phyloP scores from a whole-genome alignment of 2,329 filamentous ascomycete species.

The Trichoderma aggressivum region DNA sequence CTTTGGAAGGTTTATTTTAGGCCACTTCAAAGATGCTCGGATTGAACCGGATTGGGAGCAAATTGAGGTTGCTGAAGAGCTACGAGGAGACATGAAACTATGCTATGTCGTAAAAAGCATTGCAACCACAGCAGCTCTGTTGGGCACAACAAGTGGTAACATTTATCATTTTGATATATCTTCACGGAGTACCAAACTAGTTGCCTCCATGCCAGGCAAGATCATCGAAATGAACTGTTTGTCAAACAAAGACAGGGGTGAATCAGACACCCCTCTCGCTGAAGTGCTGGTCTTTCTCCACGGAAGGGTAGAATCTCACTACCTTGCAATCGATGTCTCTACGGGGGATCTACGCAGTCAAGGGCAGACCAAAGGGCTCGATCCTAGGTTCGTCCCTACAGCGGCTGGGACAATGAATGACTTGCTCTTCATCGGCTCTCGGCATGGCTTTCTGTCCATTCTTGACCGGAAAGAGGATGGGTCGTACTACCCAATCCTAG shows the following conservation, averaged over 20 bases:
- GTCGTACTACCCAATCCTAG: slow-evolving; percentile 30
- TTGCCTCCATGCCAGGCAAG: slow-evolving; percentile 45
- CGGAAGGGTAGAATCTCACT: slow-evolving; percentile 41
- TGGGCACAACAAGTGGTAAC: slow-evolving; percentile 49
- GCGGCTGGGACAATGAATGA: slow-evolving; percentile 41
- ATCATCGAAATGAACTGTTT: slow-evolving; percentile 50
- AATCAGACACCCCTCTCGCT: slow-evolving; percentile 8
- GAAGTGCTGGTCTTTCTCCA: slow-evolving; percentile 47
- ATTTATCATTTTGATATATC: slow-evolving; percentile 43
- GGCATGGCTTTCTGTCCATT: slow-evolving; percentile 47
- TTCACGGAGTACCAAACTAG: slow-evolving; percentile 27
- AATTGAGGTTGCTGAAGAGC: slow-evolving; percentile 34
- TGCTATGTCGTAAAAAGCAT: slow-evolving; percentile 48
- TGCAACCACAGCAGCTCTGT: slow-evolving; percentile 38
- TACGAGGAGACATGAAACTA: slow-evolving; percentile 39
- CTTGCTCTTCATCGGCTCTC: slow-evolving; percentile 52
- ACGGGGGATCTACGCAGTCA: slow-evolving; percentile 30
- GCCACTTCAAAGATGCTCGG: slow-evolving; percentile 30
- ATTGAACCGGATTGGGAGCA: slow-evolving; percentile 41
- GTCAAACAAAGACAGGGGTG: slow-evolving; percentile 5
- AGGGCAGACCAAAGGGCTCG: slow-evolving; percentile 37
- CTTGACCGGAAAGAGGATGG: slow-evolving; percentile 27
- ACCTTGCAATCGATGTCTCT: slow-evolving; percentile 39
- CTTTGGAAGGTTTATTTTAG: slow-evolving; percentile 56
- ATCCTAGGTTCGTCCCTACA: slow-evolving; percentile 49